Evolutionary conservation across 192 early-diverging fungal genomes (phyloP), one percentile per base, ranked within the genome.

Genomic region (Rhizophlyctis rosea): DNA sequence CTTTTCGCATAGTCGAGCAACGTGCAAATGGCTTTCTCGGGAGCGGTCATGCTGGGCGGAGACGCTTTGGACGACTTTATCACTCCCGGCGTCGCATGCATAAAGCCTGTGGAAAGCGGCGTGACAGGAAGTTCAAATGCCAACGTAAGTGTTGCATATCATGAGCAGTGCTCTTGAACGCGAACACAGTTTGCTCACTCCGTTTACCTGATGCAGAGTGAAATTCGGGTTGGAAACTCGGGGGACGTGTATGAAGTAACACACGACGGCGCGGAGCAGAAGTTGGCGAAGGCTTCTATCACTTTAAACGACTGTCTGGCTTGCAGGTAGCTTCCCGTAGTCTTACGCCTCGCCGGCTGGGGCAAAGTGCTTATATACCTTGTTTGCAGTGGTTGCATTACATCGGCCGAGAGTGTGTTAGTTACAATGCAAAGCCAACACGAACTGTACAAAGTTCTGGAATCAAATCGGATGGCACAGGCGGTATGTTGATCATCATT

Each of bases 51-150:
- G 47, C 78, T 99, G 9, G 91, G 93, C 1, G n/a, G n/a, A n/a
- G n/a, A n/a, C n/a, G 95, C 97, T 78, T 86, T 99, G 36, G 93
- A 99, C 68, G 97, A 99, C 79, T 99, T 88, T 59, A 97, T 99
- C 65, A 82, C 90, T 23, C 95, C 97, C 4, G 95, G 92, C 33
- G 94, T 97, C 70, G 94, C 90, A 50, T 99, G 97, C 79, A 95
- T 99, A 53, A 96, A 96, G 65, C 97, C 97, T 0, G 90, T 93
- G 1, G 85, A 91, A 57, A 78, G 90, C 18, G 77, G n/a, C n/a
- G n/a, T n/a, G n/a, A n/a, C n/a, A n/a, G n/a, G n/a, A n/a, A 86
- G n/a, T n/a, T n/a, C n/a, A n/a, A n/a, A n/a, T n/a, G n/a, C n/a
- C n/a, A n/a, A n/a, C n/a, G 55, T 32, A 63, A 65, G 48, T 59